Evolutionary conservation across 1,284 basidiomycete genomes (phyloP), one percentile per base, ranked within the genome.

Genomic region (Sporisorium reilianum): DNA sequence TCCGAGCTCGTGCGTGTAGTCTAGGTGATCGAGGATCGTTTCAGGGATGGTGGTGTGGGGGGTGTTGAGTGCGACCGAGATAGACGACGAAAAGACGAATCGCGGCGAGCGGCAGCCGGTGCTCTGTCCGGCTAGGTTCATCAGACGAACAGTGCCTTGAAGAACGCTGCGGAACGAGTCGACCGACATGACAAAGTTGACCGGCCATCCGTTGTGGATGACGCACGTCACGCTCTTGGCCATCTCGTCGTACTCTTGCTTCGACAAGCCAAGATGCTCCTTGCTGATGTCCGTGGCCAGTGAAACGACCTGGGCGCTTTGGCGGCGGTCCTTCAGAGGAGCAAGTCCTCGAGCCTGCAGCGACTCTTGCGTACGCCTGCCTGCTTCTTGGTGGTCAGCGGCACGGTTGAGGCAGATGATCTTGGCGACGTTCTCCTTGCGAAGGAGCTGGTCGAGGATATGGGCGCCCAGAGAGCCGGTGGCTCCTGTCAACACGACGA

Each of bases 71-170:
- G 81, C 83, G 20, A 78, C 85, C 34, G 88, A 88, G 55, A 90
- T 86, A 7, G 88, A 89, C 2, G 89, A 89, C n/a, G 87, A 87
- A 79, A 90, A 90, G 85, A 87, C 88, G 81, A 90, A 90, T 2
- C 83, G 79, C 23, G 87, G 84, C 11, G 85, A 86, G n/a, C 75
- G 52, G 0, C 72, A 41, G 22, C 81, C 83, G 1, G 86, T 85
- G 3, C 88, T 88, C 26, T 85, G 77, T 11, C 89, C 86, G 18
- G 86, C 86, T 18, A 90, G 85, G 57, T 88, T 88, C 71, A 90
- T 86, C n/a, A 90, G 84, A 82, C 89, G 87, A 42, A 87, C 84
- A 0, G 86, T 88, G 0, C 89, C 89, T 0, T 87, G 86, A 53
- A 90, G 54, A n/a, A 61, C 56, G 14, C 23, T 20, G 6, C 42